Base-by-base conservation (phyloP, 495 filamentous ascomycete genomes). In the Aspergillus homomorphus region DNA sequence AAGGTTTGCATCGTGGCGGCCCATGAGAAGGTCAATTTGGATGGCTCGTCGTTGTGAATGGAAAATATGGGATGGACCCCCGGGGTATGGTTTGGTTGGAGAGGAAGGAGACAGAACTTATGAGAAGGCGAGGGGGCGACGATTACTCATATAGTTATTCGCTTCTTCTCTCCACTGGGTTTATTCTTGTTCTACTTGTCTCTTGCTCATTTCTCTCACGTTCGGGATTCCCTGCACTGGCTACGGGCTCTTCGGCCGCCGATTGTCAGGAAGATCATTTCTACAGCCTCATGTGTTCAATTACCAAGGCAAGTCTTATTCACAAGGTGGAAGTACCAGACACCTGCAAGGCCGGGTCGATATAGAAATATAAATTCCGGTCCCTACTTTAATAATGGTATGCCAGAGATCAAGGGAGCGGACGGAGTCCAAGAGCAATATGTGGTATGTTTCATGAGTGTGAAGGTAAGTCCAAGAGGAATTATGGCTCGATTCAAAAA, bases 11-110 rank as follows among this genome's bases (percentile, higher is more conserved):
- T 81, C 1, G 76, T 81, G n/a, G 86, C 82, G 45, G 87, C 90
- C 69, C 87, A 90, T 73, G 80, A 82, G 52, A 90, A 89, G 73
- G 80, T 81, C 7, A 89, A 81, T 71, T 84, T 79, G 10, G 85
- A 87, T 68, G 78, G 80, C 28, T 69, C 73, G 56, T 61, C 62
- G 44, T 64, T 51, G n/a, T 33, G 33, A 10, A 53, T 53, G 12
- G 7, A 38, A 18, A 38, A 38, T 6, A 44, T 20, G 1, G 18
- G 38, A 18, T 41, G 41, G 1, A 30, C n/a, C n/a, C n/a, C n/a
- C n/a, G n/a, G n/a, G n/a, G n/a, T 20, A 7, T 22, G 51, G 18
- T 7, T 43, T 54, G 33, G 10, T 18, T 20, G 30, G 19, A 45
- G n/a, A 33, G 38, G 44, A 28, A 45, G 16, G 22, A 30, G n/a